phyloP scores from a whole-genome alignment of 805 yeast genomes.

The Myxozyma melibiosi region DNA sequence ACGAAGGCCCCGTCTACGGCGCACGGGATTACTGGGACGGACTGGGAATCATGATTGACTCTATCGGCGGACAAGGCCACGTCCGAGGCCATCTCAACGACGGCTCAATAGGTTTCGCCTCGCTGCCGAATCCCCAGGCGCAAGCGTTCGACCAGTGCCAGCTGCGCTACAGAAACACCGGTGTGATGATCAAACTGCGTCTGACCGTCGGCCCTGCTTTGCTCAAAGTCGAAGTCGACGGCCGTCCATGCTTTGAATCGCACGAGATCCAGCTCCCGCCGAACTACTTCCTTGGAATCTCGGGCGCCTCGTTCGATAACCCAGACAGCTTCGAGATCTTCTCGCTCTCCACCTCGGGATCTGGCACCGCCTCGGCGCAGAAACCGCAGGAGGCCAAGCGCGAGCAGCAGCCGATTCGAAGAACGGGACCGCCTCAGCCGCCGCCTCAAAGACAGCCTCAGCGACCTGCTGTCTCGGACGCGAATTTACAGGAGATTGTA shows the following conservation, averaged over 20 bases:
- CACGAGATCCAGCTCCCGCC: constrained; percentile 41
- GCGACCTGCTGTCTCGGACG: constrained; percentile 3
- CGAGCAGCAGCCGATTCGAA: constrained; percentile 1
- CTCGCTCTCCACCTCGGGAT: constrained; percentile 22
- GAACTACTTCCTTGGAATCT: constrained; percentile 41
- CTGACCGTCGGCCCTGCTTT: constrained; percentile 41
- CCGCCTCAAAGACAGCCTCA: constrained; percentile 13
- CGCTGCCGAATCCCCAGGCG: constrained; percentile 35
- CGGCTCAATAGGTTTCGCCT: constrained; percentile 39
- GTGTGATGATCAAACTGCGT: constrained; percentile 38
- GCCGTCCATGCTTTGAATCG: constrained; percentile 43
- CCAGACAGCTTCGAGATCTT: constrained; percentile 33
- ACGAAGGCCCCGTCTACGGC: constrained; percentile 45
- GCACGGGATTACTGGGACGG: constrained; percentile 47
- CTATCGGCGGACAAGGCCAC: constrained; percentile 39
- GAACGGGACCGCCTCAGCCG: background rate
- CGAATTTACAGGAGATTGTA: constrained; percentile 6
- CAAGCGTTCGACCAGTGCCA: constrained; percentile 45
- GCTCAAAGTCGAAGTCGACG: constrained; percentile 44
- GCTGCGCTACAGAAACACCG: constrained; percentile 43
- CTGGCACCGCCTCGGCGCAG: constrained; percentile 13
- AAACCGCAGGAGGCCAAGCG: background rate
- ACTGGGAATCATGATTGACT: constrained; percentile 45
- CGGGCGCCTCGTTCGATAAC: constrained; percentile 38
- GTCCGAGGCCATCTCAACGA: constrained; percentile 48